A percentile compares a stretch with the other conserved stretches of the same genome.
phyloP scores from a whole-genome alignment of 805 yeast genomes.

The Sporopachydermia lactativora region DNA sequence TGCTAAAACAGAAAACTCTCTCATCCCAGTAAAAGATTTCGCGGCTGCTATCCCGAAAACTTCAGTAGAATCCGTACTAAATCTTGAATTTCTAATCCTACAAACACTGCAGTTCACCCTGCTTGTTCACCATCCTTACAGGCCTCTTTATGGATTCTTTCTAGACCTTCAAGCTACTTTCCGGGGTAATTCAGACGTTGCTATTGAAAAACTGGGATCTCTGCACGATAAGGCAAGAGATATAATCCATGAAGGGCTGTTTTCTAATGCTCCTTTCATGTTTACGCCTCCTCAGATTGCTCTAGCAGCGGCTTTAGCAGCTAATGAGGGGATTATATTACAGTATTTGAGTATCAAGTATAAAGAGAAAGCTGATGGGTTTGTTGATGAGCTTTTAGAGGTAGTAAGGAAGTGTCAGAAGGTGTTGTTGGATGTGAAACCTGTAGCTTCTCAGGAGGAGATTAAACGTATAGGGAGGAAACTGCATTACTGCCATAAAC shows the following conservation, averaged over 20 bases:
- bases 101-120: slow-evolving; percentile 68
- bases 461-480: not conserved
- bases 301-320: slow-evolving; percentile 62
- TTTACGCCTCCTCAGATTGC: slow-evolving; percentile 96
- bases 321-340: slow-evolving; percentile 47
- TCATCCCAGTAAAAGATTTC: slow-evolving; percentile 73
- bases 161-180: slow-evolving; percentile 66
- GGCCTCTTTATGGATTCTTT: slow-evolving; percentile 89
- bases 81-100: slow-evolving; percentile 65
- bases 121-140: slow-evolving; percentile 75
- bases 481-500: not conserved
- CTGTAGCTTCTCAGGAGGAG: slow-evolving; percentile 17
- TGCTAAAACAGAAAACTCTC: slow-evolving; percentile 84
- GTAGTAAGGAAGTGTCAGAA: slow-evolving; percentile 16
- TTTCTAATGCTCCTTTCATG: slow-evolving; percentile 62
- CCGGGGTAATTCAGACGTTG: slow-evolving; percentile 22
- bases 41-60: slow-evolving; percentile 55
- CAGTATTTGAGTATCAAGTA: slow-evolving; percentile 58
- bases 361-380: slow-evolving; percentile 17
- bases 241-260: slow-evolving; percentile 49
- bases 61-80: slow-evolving; percentile 49
- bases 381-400: slow-evolving; percentile 11
- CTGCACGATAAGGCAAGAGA: slow-evolving; percentile 59
- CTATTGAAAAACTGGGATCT: slow-evolving; percentile 37
- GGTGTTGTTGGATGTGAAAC: slow-evolving; percentile 9